phyloP scores from a whole-genome alignment of 768 basidiomycete genomes.

The Pulveroboletus sp. region DNA sequence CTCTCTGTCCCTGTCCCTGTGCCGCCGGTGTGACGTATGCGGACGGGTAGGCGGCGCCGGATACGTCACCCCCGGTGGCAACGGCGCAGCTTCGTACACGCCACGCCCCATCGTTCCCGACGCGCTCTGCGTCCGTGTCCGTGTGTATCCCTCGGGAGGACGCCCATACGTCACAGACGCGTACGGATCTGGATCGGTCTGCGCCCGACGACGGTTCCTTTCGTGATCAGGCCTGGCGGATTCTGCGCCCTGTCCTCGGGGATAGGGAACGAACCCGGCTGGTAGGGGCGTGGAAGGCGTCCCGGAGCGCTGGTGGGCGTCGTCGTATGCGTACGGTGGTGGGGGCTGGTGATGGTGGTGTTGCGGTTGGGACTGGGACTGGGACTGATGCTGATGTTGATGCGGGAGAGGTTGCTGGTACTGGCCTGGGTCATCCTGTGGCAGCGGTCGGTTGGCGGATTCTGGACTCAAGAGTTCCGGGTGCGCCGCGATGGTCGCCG shows the following conservation, averaged over 20 bases:
- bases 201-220: slow-evolving; percentile 2
- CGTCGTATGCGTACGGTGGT: not conserved
- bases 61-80: slow-evolving; percentile 26
- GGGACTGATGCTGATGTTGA: not conserved
- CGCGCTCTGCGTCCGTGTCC: slow-evolving; percentile 14
- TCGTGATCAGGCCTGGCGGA: not conserved
- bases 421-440: slow-evolving; percentile 13
- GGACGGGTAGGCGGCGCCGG: slow-evolving; percentile 25
- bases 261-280: slow-evolving; percentile 18
- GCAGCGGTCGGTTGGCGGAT: slow-evolving; percentile 30
- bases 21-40: slow-evolving; percentile 21
- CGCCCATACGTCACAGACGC: not conserved
- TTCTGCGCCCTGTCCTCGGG: not conserved
- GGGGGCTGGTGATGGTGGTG: not conserved
- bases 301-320: slow-evolving; percentile 6
- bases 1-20: slow-evolving; percentile 4
- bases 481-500: slow-evolving; percentile 28
- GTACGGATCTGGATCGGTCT: not conserved
- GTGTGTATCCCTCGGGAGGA: not conserved
- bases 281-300: slow-evolving; percentile 9
- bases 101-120: slow-evolving; percentile 2
- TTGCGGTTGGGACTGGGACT: not conserved
- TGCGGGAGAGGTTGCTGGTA: not conserved
- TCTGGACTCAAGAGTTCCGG: slow-evolving; percentile 45
- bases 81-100: slow-evolving; percentile 25